Evolutionary conservation across 306 rosid species (phyloP).

Genomic region (Malus sieversii): DNA sequence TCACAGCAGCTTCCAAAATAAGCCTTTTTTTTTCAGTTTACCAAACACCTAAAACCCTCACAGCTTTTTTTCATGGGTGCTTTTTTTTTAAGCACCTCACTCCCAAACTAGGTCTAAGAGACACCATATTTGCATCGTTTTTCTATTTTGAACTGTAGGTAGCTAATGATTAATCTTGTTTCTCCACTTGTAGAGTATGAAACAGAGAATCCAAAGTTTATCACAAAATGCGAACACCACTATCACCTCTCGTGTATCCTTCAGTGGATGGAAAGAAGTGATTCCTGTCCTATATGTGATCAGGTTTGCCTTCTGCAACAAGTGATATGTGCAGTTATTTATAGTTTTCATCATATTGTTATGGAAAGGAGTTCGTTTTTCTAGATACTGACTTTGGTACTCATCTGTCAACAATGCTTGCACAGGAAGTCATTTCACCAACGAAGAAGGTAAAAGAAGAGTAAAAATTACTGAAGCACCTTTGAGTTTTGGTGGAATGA

Average conservation of each 20-base stretch:
- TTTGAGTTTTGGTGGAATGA: not conserved
- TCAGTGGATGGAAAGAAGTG: constrained; percentile 78
- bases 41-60: no score
- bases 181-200: constrained; percentile 47
- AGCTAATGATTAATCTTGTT: not conserved
- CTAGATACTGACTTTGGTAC: not conserved
- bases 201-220: constrained; percentile 47
- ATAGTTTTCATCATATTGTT: not conserved
- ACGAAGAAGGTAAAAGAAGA: not conserved
- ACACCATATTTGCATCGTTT: not conserved
- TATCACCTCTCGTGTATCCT: constrained; percentile 77
- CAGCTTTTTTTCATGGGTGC: no score
- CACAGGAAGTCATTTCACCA: not conserved
- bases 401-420: not conserved
- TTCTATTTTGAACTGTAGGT: not conserved
- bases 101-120: no score
- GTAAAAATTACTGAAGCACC: not conserved
- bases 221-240: constrained; percentile 60
- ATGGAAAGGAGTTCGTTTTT: not conserved
- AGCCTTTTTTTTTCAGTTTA: no score
- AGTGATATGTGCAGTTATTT: not conserved
- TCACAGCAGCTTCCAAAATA: no score
- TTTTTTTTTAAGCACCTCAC: no score
- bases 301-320: constrained; percentile 33
- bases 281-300: constrained; percentile 70